Conservation (phyloP, 805 yeast genomes). For the Metschnikowia matae region DNA sequence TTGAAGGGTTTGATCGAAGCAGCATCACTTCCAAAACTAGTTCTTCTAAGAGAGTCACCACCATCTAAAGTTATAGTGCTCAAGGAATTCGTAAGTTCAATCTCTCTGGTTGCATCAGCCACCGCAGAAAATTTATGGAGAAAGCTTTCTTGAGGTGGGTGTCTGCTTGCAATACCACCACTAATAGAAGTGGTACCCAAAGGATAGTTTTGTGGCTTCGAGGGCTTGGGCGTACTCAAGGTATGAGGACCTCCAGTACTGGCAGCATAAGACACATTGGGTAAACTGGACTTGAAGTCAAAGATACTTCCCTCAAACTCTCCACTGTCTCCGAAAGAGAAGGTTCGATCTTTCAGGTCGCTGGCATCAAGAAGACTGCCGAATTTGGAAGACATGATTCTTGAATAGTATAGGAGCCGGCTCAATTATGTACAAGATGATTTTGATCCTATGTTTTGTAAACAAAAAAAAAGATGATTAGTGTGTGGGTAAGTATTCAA, state of each 20-base stretch:
- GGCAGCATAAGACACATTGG: constrained; percentile 19
- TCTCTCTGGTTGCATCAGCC: constrained; percentile 66
- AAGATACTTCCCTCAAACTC: constrained; percentile 42
- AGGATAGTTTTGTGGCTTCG: constrained; percentile 23
- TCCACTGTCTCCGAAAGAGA: constrained; percentile 41
- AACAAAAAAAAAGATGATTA: neutral
- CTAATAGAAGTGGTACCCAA: constrained; percentile 62
- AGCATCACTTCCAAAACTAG: constrained; percentile 42
- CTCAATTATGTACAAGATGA: constrained; percentile 21
- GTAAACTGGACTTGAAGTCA: constrained; percentile 44
- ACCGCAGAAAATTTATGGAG: constrained; percentile 61
- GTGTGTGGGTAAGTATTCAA: neutral
- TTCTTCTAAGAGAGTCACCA: constrained; percentile 38
- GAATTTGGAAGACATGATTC: constrained; percentile 22
- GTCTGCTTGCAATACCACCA: constrained; percentile 48
- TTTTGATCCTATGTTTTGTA: neutral
- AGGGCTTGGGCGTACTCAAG: constrained; percentile 13
- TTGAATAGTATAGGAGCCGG: neutral
- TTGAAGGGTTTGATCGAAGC: constrained; percentile 18
- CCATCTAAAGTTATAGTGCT: constrained; percentile 35
- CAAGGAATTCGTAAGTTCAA: constrained; percentile 47
- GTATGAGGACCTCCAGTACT: constrained; percentile 22
- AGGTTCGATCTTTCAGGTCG: constrained; percentile 39
- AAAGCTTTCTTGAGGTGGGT: constrained; percentile 47
- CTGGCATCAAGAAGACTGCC: constrained; percentile 34